These are phyloP conservation scores for Saksenaea oblongispora DNA, from an alignment of 371 early-diverging fungal species.

Conservation along the genomic window DNA sequence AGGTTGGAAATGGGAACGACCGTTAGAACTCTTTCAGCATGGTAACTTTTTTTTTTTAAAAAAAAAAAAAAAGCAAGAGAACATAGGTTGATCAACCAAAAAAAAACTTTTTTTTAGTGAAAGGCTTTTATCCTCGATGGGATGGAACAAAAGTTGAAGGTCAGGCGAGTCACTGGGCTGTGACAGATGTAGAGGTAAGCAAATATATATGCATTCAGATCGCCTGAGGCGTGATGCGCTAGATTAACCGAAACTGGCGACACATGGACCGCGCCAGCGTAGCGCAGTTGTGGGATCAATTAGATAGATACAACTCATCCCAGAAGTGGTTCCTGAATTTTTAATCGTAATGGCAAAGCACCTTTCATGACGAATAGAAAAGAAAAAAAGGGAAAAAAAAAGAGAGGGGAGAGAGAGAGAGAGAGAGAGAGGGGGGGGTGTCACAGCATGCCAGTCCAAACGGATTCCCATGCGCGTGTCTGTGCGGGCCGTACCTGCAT, in stretches of 20 bases:
- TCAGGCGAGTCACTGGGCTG: conserved; percentile 72
- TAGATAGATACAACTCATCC: conserved; percentile 67
- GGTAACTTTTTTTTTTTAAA: conserved; percentile 39
- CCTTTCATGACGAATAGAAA: not conserved
- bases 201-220: not conserved
- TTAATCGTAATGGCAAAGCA: conserved; percentile 16
- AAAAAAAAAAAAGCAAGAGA: not conserved
- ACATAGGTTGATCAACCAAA: not conserved
- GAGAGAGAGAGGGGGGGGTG: too few species aligned
- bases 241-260: conserved; percentile 75
- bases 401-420: too few species aligned
- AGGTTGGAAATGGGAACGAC: conserved; percentile 85
- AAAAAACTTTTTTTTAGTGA: conserved; percentile 36
- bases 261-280: conserved; percentile 78
- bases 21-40: conserved; percentile 78
- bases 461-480: too few species aligned
- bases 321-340: conserved; percentile 57
- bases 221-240: not conserved
- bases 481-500: too few species aligned
- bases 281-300: conserved; percentile 74
- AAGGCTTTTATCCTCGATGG: conserved; percentile 84
- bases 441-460: too few species aligned
- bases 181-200: conserved; percentile 67
- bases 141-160: conserved; percentile 67
- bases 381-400: not conserved